Conservation (phyloP, 2,329 filamentous ascomycete genomes). For the Trichoderma simmonsii region DNA sequence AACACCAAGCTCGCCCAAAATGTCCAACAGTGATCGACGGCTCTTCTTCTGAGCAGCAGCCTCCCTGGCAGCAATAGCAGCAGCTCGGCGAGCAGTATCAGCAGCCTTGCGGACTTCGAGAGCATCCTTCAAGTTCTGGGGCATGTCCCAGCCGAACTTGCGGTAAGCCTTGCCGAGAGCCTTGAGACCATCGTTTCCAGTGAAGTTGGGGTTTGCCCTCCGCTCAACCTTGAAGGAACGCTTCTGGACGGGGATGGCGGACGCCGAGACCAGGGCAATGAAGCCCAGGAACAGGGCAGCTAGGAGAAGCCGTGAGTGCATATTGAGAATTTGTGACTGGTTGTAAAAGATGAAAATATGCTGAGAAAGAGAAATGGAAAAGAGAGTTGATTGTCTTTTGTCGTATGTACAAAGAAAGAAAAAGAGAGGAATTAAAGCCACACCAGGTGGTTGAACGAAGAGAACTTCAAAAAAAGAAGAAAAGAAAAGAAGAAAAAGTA, state of each 20-base stretch:
- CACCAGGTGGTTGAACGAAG: conserved; percentile 16
- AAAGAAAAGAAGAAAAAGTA: conserved; percentile 1
- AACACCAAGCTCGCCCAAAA: neutral
- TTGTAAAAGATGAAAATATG: neutral
- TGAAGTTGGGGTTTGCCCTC: conserved; percentile 53
- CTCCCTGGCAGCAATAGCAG: neutral
- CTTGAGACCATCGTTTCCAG: conserved; percentile 52
- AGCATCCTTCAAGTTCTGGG: conserved; percentile 40
- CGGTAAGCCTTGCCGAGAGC: conserved; percentile 64
- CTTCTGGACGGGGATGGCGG: conserved; percentile 41
- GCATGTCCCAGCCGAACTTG: conserved; percentile 61
- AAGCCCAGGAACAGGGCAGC: conserved; percentile 43
- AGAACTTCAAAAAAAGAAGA: neutral
- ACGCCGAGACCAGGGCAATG: conserved; percentile 46
- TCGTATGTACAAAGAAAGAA: neutral
- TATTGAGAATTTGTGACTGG: neutral
- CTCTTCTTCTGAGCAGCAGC: neutral
- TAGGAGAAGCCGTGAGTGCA: conserved; percentile 21
- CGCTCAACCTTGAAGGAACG: conserved; percentile 62
- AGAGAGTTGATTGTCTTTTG: neutral
- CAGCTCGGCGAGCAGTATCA: conserved; percentile 7
- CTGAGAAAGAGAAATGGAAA: neutral
- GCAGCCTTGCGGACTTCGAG: conserved; percentile 28
- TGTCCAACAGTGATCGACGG: neutral
- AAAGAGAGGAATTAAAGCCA: conserved; percentile 7